phyloP scores from a whole-genome alignment of 176 grass and related monocot genomes.

The Typha latifolia region DNA sequence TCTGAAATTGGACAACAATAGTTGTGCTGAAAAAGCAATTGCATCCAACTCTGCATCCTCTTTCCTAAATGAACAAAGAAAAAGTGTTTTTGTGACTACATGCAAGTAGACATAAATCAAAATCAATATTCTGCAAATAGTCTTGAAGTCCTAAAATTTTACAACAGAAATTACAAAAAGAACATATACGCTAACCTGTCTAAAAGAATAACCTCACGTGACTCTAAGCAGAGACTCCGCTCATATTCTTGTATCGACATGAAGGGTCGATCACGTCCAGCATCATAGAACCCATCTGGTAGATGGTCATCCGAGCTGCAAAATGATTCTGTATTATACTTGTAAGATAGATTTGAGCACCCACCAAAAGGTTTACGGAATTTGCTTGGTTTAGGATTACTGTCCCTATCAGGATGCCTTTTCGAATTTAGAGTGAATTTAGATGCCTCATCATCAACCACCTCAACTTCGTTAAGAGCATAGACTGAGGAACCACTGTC shows the following conservation, averaged over 20 bases:
- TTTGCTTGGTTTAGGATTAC: conserved; percentile 92
- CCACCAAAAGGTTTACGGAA: conserved; percentile 59
- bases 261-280: conserved; percentile 74
- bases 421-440: conserved; percentile 69
- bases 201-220: conserved; percentile 94
- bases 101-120: conserved; percentile 4
- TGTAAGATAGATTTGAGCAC: conserved; percentile 61
- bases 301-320: conserved; percentile 82
- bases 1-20: conserved; percentile 67
- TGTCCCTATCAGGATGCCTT: conserved; percentile 92
- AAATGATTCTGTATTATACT: conserved; percentile 79
- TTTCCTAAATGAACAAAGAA: conserved; percentile 40
- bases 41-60: conserved; percentile 95
- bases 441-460: conserved; percentile 27
- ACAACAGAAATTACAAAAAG: not conserved
- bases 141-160: not conserved
- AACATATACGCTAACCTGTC: conserved; percentile 56
- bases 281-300: conserved; percentile 98
- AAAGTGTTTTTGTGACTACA: conserved; percentile 15
- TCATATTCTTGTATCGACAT: conserved; percentile 80
- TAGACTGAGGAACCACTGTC: conserved; percentile 37
- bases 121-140: not conserved
- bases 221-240: conserved; percentile 42
- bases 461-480: conserved; percentile 7
- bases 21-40: conserved; percentile 73